A percentile compares a stretch with the other conserved stretches of the same genome.
phyloP scores from a whole-genome alignment of 2,329 filamentous ascomycete genomes.

The Graphium sp. region DNA sequence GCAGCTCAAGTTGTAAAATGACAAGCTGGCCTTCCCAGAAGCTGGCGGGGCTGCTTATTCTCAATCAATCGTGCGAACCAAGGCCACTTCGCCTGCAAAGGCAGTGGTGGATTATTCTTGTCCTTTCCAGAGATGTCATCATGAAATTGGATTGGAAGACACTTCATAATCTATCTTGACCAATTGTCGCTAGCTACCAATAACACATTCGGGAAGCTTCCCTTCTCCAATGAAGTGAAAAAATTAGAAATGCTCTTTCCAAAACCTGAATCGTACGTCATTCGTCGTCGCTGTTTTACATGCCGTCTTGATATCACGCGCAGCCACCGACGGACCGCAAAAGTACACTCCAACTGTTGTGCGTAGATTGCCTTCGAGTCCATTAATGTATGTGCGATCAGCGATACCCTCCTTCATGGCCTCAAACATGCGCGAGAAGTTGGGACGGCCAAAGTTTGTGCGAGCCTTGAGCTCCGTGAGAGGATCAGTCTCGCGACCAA shows the following conservation, averaged over 20 bases:
- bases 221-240: too few species aligned
- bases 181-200: too few species aligned
- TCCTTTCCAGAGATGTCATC: too few species aligned
- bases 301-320: slow-evolving; percentile 74
- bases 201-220: too few species aligned
- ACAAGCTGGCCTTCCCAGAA: too few species aligned
- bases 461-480: slow-evolving; percentile 65
- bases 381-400: slow-evolving; percentile 60
- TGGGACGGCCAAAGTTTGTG: slow-evolving; percentile 80
- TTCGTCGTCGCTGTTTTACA: slow-evolving; percentile 55
- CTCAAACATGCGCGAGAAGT: slow-evolving; percentile 58
- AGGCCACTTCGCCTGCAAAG: too few species aligned
- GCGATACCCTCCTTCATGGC: slow-evolving; percentile 67
- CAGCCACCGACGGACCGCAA: slow-evolving; percentile 7
- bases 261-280: slow-evolving; percentile 89
- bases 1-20: too few species aligned
- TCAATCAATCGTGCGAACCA: too few species aligned
- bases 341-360: slow-evolving; percentile 31
- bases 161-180: too few species aligned
- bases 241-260: slow-evolving; percentile 79
- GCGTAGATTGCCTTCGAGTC: slow-evolving; percentile 48
- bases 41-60: too few species aligned
- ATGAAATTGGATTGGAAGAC: too few species aligned
- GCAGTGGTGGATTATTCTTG: too few species aligned
- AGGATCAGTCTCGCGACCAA: slow-evolving; percentile 66